phyloP scores from a whole-genome alignment of 148 eudicot species.

The Diospyros lotus region DNA sequence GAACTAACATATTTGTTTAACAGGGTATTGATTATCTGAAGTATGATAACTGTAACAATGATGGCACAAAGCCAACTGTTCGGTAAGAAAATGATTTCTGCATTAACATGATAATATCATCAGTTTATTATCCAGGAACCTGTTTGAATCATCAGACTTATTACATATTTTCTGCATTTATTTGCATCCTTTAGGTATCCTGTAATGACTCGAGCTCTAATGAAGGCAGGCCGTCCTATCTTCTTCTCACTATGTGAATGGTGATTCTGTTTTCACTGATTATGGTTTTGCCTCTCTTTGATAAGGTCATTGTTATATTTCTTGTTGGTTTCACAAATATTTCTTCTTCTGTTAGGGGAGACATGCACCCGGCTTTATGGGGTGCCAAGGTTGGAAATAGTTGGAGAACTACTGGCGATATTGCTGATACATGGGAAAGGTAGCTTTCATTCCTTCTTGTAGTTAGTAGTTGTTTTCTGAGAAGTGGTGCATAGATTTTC shows the following conservation, averaged over 20 bases:
- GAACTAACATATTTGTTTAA: not conserved
- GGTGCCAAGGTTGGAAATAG: slow-evolving; percentile 67
- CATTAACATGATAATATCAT: not conserved
- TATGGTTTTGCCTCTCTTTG: not conserved
- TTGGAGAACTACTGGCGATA: slow-evolving; percentile 88
- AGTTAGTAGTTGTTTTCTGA: not conserved
- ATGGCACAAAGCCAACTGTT: slow-evolving; percentile 54
- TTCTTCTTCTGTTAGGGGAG: slow-evolving; percentile 47
- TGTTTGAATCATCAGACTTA: not conserved
- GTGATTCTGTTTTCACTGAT: slow-evolving; percentile 27
- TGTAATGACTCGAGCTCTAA: slow-evolving; percentile 74
- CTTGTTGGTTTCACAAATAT: not conserved
- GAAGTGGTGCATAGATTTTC: not conserved
- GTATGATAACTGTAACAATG: slow-evolving; percentile 77
- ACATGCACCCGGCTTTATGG: slow-evolving; percentile 86
- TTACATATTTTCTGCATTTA: not conserved
- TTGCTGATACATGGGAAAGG: slow-evolving; percentile 67
- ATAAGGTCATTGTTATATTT: not conserved
- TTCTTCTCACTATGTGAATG: slow-evolving; percentile 92
- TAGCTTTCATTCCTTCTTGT: slow-evolving; percentile 16
- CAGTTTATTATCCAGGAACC: not conserved
- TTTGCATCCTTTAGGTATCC: slow-evolving; percentile 46
- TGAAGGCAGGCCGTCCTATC: slow-evolving; percentile 73
- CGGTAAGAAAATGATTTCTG: slow-evolving; percentile 35
- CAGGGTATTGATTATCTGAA: slow-evolving; percentile 91